Conservation (phyloP, 2,329 filamentous ascomycete genomes). For the Cladophialophora exuberans region DNA sequence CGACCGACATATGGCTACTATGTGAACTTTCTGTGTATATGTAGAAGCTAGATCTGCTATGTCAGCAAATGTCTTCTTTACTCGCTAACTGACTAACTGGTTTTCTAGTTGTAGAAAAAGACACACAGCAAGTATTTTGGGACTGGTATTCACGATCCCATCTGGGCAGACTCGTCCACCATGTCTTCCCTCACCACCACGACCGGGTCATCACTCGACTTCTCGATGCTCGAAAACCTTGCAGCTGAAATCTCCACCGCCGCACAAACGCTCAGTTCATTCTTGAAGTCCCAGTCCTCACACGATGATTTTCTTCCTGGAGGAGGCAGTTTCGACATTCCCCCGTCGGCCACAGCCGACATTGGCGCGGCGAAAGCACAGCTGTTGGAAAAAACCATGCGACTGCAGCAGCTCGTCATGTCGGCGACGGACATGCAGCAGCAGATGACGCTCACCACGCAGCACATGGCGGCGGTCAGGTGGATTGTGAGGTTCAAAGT, state of each 20-base stretch:
- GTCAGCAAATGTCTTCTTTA: too few relatives aligned
- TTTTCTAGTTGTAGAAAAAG: too few relatives aligned
- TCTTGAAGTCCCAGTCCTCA: not conserved
- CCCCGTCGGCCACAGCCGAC: not conserved
- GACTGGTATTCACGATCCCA: not conserved
- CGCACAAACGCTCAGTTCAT: not conserved
- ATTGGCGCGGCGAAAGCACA: not conserved
- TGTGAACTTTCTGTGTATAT: too few relatives aligned
- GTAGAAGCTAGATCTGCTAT: too few relatives aligned
- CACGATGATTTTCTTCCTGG: not conserved
- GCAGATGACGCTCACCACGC: slow-evolving; percentile 5
- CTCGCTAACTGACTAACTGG: too few relatives aligned
- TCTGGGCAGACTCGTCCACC: too few relatives aligned
- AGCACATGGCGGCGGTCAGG: slow-evolving; percentile 5
- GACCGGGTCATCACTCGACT: not conserved
- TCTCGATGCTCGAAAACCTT: not conserved
- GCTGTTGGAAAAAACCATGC: slow-evolving; percentile 3
- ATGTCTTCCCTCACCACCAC: not conserved
- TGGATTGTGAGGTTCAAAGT: slow-evolving; percentile 8
- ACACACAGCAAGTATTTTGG: too few relatives aligned
- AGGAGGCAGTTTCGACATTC: slow-evolving; percentile 1
- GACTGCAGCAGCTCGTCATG: slow-evolving; percentile 9
- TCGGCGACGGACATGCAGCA: slow-evolving; percentile 7
- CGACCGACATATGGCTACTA: too few relatives aligned
- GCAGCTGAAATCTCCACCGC: not conserved